These are phyloP conservation scores for Ogataea corticis DNA, from an alignment of 805 yeast species.

Conservation along the genomic window DNA sequence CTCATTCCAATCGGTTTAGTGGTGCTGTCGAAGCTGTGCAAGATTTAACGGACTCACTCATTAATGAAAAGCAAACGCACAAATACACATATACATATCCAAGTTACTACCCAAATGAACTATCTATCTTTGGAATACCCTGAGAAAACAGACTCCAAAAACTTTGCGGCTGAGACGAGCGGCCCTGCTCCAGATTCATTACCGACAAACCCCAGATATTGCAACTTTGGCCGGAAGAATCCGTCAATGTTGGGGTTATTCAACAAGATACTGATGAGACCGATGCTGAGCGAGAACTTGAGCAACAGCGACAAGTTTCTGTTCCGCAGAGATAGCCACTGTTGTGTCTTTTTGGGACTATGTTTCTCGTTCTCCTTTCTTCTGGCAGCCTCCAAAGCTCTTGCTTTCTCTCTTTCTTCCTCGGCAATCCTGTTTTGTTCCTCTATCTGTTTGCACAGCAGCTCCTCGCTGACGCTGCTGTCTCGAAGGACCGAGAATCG, in stretches of 20 bases:
- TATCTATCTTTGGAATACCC: conserved; percentile 11
- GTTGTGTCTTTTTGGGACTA: not conserved
- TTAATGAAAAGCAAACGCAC: not conserved
- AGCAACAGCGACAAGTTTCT: conserved; percentile 19
- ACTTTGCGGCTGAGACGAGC: conserved; percentile 9
- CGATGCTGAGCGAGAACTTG: conserved; percentile 22
- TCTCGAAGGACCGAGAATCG: conserved; percentile 26
- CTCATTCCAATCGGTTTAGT: conserved; percentile 2
- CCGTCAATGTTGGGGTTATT: conserved; percentile 7
- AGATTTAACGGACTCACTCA: conserved; percentile 2
- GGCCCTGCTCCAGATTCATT: not conserved
- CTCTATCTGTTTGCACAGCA: conserved; percentile 18
- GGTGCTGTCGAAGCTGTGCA: conserved; percentile 6
- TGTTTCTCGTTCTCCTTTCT: not conserved
- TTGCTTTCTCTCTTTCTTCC: conserved; percentile 7
- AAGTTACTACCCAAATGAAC: not conserved
- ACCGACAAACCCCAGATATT: conserved; percentile 8
- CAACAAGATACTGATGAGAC: conserved; percentile 19
- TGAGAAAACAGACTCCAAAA: conserved; percentile 14
- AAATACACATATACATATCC: not conserved
- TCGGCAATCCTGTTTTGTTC: conserved; percentile 12
- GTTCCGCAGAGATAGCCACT: conserved; percentile 12
- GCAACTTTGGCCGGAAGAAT: conserved; percentile 13
- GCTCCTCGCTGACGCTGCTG: conserved; percentile 7
- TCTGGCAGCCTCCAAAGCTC: conserved; percentile 5